Conservation (phyloP, 306 rosid genomes). For the Begonia peltatifolia region DNA sequence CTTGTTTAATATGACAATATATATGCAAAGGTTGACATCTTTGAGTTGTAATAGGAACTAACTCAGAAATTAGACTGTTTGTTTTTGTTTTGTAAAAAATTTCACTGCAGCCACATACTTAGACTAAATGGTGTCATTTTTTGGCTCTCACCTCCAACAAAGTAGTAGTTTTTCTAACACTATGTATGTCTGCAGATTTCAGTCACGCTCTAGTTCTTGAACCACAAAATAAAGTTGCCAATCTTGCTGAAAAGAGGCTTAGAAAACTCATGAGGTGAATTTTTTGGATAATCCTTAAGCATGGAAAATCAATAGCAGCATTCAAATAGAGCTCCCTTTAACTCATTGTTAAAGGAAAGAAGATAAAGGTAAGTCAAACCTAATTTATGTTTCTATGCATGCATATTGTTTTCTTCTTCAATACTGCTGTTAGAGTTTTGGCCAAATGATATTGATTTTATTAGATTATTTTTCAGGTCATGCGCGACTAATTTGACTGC, state of each 20-base stretch:
- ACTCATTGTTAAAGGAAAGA: constrained; percentile 4
- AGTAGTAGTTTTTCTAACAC: not conserved
- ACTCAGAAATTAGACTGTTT: too few species aligned
- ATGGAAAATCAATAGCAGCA: constrained; percentile 3
- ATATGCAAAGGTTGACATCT: too few species aligned
- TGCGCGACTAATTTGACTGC: too few species aligned
- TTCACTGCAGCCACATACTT: too few species aligned
- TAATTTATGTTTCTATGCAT: not conserved
- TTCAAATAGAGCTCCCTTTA: not conserved
- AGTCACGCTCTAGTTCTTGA: constrained; percentile 76
- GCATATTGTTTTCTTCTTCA: not conserved
- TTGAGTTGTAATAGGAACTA: too few species aligned
- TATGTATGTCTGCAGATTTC: constrained; percentile 40
- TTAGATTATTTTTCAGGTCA: too few species aligned
- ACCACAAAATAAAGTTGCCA: constrained; percentile 65
- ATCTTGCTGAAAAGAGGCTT: constrained; percentile 44
- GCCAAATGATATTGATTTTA: too few species aligned
- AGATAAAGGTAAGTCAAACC: constrained; percentile 4
- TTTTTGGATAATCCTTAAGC: not conserved
- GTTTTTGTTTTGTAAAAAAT: too few species aligned
- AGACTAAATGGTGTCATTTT: too few species aligned
- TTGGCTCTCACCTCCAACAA: too few species aligned
- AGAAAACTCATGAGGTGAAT: constrained; percentile 38
- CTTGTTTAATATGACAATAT: too few species aligned
- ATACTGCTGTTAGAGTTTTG: too few species aligned